These are phyloP conservation scores for Cinnamomum chago DNA, from an alignment of 164 flowering plant genomes.

Conservation along the genomic window DNA sequence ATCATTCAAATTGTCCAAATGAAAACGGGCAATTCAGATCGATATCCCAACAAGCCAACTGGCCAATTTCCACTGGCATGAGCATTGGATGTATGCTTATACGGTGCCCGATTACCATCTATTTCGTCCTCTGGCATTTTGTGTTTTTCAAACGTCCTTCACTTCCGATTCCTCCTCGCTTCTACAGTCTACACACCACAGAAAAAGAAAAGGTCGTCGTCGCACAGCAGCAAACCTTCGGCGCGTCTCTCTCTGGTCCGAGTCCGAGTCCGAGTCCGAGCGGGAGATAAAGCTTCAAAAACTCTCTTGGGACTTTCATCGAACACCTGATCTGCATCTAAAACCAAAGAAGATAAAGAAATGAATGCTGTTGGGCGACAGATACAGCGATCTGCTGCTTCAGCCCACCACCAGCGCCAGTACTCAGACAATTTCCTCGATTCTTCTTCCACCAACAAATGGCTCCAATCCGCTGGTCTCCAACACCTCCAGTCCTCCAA, in stretches of 20 bases:
- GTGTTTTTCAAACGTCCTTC: not conserved
- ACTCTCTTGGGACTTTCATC: not conserved
- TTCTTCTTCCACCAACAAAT: conserved; percentile 45
- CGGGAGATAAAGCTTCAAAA: too few species aligned
- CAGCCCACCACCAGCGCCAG: conserved; percentile 74
- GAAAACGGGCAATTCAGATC: too few species aligned
- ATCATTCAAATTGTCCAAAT: too few species aligned
- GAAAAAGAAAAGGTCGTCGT: not conserved
- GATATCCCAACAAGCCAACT: too few species aligned
- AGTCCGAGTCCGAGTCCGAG: too few species aligned
- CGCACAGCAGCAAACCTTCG: not conserved
- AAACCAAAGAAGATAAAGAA: not conserved
- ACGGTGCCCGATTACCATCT: not conserved
- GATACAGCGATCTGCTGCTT: conserved; percentile 56
- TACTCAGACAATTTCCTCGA: conserved; percentile 71
- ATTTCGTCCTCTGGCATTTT: not conserved
- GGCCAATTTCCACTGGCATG: too few species aligned
- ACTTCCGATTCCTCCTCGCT: not conserved
- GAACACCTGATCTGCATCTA: not conserved
- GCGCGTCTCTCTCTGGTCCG: not conserved
- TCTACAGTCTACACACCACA: not conserved
- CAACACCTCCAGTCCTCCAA: conserved; percentile 49
- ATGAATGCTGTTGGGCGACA: conserved; percentile 66
- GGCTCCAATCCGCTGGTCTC: conserved; percentile 68
- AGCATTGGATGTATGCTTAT: too few species aligned